Base-by-base conservation (phyloP, 1,284 basidiomycete species). In the Cystobasidium slooffiae region DNA sequence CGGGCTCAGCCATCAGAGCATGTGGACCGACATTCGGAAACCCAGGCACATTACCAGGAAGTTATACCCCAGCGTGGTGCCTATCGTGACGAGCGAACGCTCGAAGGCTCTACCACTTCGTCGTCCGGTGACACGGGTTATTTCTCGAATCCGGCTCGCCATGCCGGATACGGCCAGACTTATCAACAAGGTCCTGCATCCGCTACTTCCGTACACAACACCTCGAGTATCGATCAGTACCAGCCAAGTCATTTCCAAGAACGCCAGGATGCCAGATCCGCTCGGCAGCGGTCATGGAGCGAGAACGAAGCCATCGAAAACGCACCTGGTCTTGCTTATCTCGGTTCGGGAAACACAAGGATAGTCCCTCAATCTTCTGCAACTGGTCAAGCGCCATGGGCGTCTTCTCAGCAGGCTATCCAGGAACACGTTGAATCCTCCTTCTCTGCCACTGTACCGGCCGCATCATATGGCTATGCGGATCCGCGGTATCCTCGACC, bases 241-340 rank as follows among this genome's bases (percentile, higher is more conserved):
- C 51, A 24, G 37, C 20, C 64, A 10, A 53, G 18, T 6, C 16
- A 24, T 22, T 22, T 9, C 8, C 2, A 64, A 20, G 20, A 10
- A 24, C 24, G 9, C n/a, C 43, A 24, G 43, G 4, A 37, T n/a
- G 16, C 37, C 20, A 20, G 55, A 69, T 14, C 52, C 55, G 22
- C 12, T 56, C 56, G 46, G 16, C 68, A 62, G 49, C 20, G 56
- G 12, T 58, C 14, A 24, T 69, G 56, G 56, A 69, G 31, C 37
- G 68, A 62, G 18, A 37, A 55, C 41, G 56, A 58, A 18, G 58
- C 31, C 39, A 51, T 20, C 47, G 31, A 31, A 31, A 31, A 31
- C 31, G 31, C 31, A 31, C 31, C 18, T 59, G 39, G 56, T n/a
- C 10, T 41, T 59, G 56, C 39, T 39, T 59, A 8, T 6, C 56